phyloP scores from a whole-genome alignment of 1,284 basidiomycete genomes.

The Austropuccinia psidii region DNA sequence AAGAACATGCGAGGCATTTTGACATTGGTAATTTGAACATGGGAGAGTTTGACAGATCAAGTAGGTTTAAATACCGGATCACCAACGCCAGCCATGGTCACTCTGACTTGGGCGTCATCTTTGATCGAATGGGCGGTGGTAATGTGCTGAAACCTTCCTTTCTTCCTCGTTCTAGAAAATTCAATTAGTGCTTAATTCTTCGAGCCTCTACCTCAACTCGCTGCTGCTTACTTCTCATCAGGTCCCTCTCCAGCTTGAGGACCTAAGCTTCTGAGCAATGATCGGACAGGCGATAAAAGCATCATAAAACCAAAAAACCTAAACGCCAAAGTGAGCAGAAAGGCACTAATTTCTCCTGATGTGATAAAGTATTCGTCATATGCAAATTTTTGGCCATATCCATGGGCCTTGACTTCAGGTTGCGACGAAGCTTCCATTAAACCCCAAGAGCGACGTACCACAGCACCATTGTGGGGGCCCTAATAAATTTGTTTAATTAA shows the following conservation, averaged over 20 bases:
- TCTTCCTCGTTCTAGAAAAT: slow-evolving; percentile 33
- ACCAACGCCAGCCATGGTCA: slow-evolving; percentile 40
- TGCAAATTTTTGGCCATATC: slow-evolving; percentile 25
- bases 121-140: slow-evolving; percentile 42
- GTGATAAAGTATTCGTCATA: slow-evolving; percentile 32
- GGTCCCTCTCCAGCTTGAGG: slow-evolving; percentile 43
- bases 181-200: no score
- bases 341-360: slow-evolving; percentile 3
- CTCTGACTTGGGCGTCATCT: slow-evolving; percentile 38
- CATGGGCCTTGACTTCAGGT: not conserved
- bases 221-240: slow-evolving; percentile 18
- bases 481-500: not conserved
- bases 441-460: slow-evolving; percentile 43
- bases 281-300: slow-evolving; percentile 40
- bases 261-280: slow-evolving; percentile 39
- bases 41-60: not conserved
- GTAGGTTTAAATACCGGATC: slow-evolving; percentile 40
- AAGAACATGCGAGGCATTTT: no score
- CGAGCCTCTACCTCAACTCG: no score
- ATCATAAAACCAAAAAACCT: slow-evolving; percentile 37
- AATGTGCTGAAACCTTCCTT: slow-evolving; percentile 41
- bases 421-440: slow-evolving; percentile 39
- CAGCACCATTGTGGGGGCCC: slow-evolving; percentile 39
- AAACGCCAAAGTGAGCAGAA: slow-evolving; percentile 10
- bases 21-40: no score